Conservation (phyloP, 1,139 yeast species). For the Arxiozyma telluris region DNA sequence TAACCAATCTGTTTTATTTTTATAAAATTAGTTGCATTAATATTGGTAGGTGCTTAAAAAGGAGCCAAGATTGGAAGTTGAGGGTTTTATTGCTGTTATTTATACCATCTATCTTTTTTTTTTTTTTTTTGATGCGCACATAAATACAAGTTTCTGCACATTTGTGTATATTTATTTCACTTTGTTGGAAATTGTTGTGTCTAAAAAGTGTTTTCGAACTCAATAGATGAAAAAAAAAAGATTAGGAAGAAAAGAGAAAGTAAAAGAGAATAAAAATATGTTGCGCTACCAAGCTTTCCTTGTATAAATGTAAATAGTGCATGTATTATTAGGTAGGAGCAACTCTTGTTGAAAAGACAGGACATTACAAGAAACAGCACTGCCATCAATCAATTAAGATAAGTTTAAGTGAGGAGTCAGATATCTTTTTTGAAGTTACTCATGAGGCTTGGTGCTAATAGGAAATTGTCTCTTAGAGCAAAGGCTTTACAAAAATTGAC, state of each 20-base stretch:
- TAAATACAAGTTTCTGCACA: background rate
- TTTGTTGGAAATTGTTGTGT: background rate
- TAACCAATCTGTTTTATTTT: background rate
- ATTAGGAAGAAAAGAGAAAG: background rate
- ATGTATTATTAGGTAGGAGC: too few species aligned
- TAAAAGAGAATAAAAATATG: too few species aligned
- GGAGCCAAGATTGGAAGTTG: background rate
- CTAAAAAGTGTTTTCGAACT: background rate
- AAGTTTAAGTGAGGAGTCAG: background rate
- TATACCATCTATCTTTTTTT: too few species aligned
- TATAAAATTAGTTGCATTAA: background rate
- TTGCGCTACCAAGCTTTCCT: background rate
- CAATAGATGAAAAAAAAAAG: too few species aligned
- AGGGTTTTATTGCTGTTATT: background rate
- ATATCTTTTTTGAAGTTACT: background rate
- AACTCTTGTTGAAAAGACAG: background rate
- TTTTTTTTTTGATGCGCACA: background rate
- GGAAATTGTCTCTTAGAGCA: constrained; percentile 39
- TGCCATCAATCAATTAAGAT: background rate
- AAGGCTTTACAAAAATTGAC: constrained; percentile 50
- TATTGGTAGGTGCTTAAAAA: background rate
- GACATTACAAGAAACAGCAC: background rate
- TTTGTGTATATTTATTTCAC: too few species aligned
- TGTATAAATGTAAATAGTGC: background rate
- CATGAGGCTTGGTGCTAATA: constrained; percentile 9